phyloP scores from a whole-genome alignment of 495 filamentous ascomycete species.

The Penicillium tannophilum region DNA sequence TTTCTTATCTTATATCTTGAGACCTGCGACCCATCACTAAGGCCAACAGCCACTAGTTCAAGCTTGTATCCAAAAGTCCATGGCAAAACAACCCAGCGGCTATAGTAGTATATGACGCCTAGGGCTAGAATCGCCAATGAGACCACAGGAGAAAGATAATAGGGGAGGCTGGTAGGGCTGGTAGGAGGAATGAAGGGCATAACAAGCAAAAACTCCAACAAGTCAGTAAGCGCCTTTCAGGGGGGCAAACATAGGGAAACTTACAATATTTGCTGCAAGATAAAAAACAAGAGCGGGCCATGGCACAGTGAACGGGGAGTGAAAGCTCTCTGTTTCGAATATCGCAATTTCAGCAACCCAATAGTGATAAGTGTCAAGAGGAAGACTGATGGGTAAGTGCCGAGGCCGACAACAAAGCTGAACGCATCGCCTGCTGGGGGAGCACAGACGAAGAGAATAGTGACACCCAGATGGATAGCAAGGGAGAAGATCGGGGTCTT shows the following conservation, averaged over 20 bases:
- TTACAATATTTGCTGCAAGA: constrained; percentile 27
- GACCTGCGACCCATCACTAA: constrained; percentile 28
- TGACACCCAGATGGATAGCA: constrained; percentile 62
- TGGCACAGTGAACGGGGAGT: constrained; percentile 23
- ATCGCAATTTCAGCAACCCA: constrained; percentile 29
- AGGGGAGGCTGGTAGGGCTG: constrained; percentile 23
- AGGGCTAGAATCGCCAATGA: constrained; percentile 34
- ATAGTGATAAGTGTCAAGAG: constrained; percentile 23
- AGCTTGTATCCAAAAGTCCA: constrained; percentile 29
- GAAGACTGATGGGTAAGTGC: constrained; percentile 52
- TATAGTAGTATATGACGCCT: constrained; percentile 36
- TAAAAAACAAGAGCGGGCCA: constrained; percentile 29
- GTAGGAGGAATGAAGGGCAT: constrained; percentile 44
- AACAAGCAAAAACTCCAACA: constrained; percentile 32
- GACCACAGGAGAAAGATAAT: constrained; percentile 42
- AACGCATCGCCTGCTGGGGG: constrained; percentile 63
- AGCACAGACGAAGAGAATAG: constrained; percentile 60
- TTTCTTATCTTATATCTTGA: constrained; percentile 23
- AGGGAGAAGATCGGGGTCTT: constrained; percentile 61
- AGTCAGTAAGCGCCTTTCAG: background rate
- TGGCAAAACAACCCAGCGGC: constrained; percentile 34
- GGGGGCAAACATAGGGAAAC: background rate
- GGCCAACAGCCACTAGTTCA: constrained; percentile 12
- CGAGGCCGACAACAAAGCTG: constrained; percentile 66
- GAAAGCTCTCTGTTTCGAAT: constrained; percentile 8